Evolutionary conservation across 1,284 basidiomycete genomes (phyloP).

Genomic region (Irpex rosettiformis): DNA sequence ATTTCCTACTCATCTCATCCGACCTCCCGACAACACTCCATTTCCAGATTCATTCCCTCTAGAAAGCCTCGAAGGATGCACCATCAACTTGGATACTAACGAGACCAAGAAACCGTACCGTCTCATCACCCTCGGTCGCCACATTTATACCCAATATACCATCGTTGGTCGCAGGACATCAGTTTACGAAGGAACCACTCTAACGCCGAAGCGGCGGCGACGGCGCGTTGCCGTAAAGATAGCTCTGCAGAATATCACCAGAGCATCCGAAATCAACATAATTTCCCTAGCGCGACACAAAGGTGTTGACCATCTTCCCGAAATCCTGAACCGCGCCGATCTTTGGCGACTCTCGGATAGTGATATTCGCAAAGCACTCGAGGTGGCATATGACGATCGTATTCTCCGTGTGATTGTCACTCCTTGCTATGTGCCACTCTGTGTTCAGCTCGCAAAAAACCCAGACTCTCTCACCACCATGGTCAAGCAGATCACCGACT

Average conservation of each 20-base stretch:
- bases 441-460: not conserved
- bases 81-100: not conserved
- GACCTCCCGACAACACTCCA: not conserved
- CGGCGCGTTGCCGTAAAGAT: not conserved
- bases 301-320: slow-evolving; percentile 1
- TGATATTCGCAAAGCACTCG: not conserved
- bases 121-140: not conserved
- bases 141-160: not conserved
- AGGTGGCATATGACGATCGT: not conserved
- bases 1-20: not conserved
- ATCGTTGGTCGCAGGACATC: not conserved
- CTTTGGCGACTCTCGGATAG: not conserved
- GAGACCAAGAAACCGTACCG: too few species aligned
- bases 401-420: not conserved
- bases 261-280: not conserved
- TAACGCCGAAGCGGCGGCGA: too few species aligned
- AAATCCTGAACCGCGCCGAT: not conserved
- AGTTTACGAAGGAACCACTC: not conserved
- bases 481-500: not conserved
- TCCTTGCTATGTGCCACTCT: not conserved
- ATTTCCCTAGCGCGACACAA: not conserved
- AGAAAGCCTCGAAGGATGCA: not conserved
- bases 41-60: not conserved
- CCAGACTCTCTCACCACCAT: not conserved
- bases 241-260: not conserved